phyloP scores from a whole-genome alignment of 108 stramenopile genomes.

The Nannochloropsis oceanica region DNA sequence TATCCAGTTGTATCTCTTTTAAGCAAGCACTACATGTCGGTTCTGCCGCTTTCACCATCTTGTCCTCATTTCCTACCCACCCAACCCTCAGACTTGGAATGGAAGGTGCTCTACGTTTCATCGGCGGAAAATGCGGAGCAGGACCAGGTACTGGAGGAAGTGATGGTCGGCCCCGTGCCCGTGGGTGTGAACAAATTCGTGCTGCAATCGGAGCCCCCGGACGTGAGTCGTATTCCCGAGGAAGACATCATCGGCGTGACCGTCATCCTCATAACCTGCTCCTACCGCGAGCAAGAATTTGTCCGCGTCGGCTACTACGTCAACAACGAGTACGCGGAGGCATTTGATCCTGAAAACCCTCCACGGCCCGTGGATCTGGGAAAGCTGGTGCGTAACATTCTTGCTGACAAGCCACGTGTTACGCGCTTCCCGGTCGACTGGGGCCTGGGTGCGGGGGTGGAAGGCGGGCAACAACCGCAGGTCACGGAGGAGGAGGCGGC shows the following conservation, averaged over 20 bases:
- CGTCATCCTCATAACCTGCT: conserved; percentile 86
- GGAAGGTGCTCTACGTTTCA: conserved; percentile 96
- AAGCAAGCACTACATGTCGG: too few relatives aligned
- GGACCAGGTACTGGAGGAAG: conserved; percentile 88
- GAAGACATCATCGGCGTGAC: conserved; percentile 90
- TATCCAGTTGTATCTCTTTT: too few relatives aligned
- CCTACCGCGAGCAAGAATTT: conserved; percentile 83
- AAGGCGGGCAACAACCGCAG: background rate
- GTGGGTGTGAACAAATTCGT: conserved; percentile 47
- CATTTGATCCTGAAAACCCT: background rate
- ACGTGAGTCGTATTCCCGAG: conserved; percentile 53
- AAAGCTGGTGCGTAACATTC: conserved; percentile 47
- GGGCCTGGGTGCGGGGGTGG: conserved; percentile 17
- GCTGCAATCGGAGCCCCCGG: conserved; percentile 69
- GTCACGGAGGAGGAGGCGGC: conserved; percentile 7
- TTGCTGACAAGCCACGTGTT: conserved; percentile 88
- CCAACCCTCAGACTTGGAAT: conserved; percentile 48
- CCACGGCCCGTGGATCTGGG: conserved; percentile 20
- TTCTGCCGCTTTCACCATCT: too few relatives aligned
- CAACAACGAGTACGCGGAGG: conserved; percentile 83
- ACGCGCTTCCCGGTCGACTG: conserved; percentile 87
- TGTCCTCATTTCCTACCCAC: too few relatives aligned
- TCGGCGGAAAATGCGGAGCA: conserved; percentile 63
- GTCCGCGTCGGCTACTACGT: conserved; percentile 98
- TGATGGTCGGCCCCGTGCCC: conserved; percentile 92